A percentile compares a stretch with the other conserved stretches of the same genome.
These are phyloP conservation scores for Tricholoma bakamatsutake DNA, from an alignment of 768 basidiomycete species.

Conservation along the genomic window DNA sequence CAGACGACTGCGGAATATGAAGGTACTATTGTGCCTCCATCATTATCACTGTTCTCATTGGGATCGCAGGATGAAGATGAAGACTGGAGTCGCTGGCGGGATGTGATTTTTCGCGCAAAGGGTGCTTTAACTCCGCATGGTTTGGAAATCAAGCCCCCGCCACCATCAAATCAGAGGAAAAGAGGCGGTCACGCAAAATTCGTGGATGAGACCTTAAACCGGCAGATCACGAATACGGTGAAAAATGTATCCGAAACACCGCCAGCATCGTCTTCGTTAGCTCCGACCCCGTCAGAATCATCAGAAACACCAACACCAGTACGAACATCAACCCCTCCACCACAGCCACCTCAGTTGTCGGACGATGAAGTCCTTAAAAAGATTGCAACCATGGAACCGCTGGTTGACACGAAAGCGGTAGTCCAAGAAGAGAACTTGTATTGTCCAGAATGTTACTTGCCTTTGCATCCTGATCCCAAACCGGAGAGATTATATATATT, in stretches of 20 bases:
- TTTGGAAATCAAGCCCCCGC: conserved; percentile 43
- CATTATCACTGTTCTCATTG: background rate
- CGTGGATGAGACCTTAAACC: conserved; percentile 20
- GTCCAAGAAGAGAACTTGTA: conserved; percentile 46
- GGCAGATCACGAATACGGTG: conserved; percentile 7
- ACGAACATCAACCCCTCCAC: conserved; percentile 5
- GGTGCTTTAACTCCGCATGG: conserved; percentile 44
- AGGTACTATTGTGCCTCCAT: conserved; percentile 37
- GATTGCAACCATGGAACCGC: conserved; percentile 31
- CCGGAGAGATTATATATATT: conserved; percentile 94
- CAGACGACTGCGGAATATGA: conserved; percentile 73
- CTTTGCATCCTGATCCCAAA: conserved; percentile 87
- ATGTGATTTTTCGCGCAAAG: conserved; percentile 77
- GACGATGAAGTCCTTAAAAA: conserved; percentile 45
- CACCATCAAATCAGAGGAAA: conserved; percentile 55
- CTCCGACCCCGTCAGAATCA: conserved; percentile 11
- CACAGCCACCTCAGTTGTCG: conserved; percentile 33
- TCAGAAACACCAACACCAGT: conserved; percentile 14
- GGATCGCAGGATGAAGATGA: conserved; percentile 69
- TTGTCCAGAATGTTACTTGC: conserved; percentile 89
- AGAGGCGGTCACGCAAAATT: conserved; percentile 50
- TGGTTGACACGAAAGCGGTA: conserved; percentile 31
- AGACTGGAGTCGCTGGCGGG: conserved; percentile 86
- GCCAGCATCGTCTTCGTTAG: conserved; percentile 4
- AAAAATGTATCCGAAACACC: background rate